Conservation (phyloP, 2,329 filamentous ascomycete species). For the Geoglossum cookeanum region DNA sequence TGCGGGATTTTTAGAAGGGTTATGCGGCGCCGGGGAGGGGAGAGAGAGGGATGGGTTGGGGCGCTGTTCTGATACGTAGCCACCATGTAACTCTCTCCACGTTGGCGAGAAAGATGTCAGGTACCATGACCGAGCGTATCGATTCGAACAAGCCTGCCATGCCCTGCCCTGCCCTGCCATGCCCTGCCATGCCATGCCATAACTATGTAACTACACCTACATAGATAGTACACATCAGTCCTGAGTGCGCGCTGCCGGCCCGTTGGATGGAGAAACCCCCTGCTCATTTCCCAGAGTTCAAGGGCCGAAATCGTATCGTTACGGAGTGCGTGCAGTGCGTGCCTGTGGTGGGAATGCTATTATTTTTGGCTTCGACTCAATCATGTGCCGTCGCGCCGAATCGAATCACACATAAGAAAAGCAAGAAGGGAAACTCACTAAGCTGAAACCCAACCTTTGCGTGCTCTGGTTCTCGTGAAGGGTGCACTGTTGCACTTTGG, state of each 20-base stretch:
- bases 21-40: no score
- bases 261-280: not conserved
- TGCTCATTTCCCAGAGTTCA: not conserved
- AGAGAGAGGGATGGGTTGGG: not conserved
- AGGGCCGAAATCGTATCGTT: not conserved
- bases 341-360: not conserved
- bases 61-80: not conserved
- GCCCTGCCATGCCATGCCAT: not conserved
- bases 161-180: not conserved
- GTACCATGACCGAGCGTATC: not conserved
- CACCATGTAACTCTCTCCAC: not conserved
- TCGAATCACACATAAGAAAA: conserved; percentile 1
- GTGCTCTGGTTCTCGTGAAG: not conserved
- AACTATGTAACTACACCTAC: no score
- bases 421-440: not conserved
- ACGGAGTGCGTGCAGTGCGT: not conserved
- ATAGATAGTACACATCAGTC: no score
- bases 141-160: not conserved
- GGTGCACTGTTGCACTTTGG: not conserved
- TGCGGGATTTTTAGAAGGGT: not conserved
- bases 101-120: not conserved
- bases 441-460: not conserved
- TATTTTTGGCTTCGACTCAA: not conserved
- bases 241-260: not conserved
- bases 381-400: not conserved